Base-by-base conservation (phyloP, 768 basidiomycete species). In the Termitomyces bulborhizus region DNA sequence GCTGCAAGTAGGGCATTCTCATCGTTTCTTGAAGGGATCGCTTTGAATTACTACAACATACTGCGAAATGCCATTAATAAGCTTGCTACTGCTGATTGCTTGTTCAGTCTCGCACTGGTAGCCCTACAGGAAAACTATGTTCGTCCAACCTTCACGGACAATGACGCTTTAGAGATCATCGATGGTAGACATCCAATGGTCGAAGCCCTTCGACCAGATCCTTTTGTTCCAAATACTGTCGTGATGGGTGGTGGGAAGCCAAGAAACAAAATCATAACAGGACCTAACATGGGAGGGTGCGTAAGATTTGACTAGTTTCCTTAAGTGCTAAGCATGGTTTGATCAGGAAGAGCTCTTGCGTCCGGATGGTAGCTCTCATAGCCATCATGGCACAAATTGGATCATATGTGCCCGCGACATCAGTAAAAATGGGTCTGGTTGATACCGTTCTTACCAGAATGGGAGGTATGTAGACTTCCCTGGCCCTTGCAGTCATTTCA, bases 151-250 rank as follows among this genome's bases (percentile, higher is more conserved):
- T 89, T 97, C 63, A 81, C 80, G 0, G 79, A 85, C 6, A 81
- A 84, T 29, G 80, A 85, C 46, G 68, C 68, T 26, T 73, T 98
- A 12, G 85, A 90, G 57, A 88, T 98, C 31, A 69, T 78, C 11
- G 82, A 86, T n/a, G 95, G 92, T 0, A 79, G 93, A 11, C 96
- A 99, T 73, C 96, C 96, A 0, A 93, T 98, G 83, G 83, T 95
- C 15, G 95, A 97, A 67, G 78, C 78, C 8, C 70, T 94, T 21
- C 75, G 83, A 39, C 71, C 84, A 1, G 84, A 90, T 57, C 91
- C 93, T 2, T 96, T 92, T 69, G 86, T 98, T 1, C 86, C 93
- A 3, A 98, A 97, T 66, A 80, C 83, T 12, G 68, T 96, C 16
- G 63, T 69, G 1, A 82, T 97, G 65, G 86, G 86, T 7, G 78